phyloP scores from a whole-genome alignment of 257 asterid genomes.

The Capsicum pubescens region DNA sequence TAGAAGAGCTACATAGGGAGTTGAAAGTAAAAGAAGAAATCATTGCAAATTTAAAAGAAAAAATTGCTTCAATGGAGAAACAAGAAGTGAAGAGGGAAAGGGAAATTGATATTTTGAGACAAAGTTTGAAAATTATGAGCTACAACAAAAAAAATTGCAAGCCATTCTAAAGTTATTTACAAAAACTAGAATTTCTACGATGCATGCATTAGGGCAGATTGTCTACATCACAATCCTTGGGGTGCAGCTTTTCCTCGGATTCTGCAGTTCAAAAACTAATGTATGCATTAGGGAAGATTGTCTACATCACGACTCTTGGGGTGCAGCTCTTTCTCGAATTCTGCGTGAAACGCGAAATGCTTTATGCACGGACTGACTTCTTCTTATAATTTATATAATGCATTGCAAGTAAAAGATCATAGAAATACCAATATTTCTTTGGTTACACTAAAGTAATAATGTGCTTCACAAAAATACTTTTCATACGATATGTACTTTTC shows the following conservation, averaged over 20 bases:
- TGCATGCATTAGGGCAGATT: not conserved
- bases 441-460: not conserved
- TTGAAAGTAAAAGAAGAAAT: slow-evolving; percentile 56
- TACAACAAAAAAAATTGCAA: slow-evolving; percentile 48
- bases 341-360: not conserved
- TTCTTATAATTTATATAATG: not conserved
- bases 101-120: slow-evolving; percentile 77
- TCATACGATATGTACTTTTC: not conserved
- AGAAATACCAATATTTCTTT: not conserved
- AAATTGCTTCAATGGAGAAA: slow-evolving; percentile 58
- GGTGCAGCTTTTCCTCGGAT: too few species aligned
- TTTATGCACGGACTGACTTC: fast-evolving
- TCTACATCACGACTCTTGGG: not conserved
- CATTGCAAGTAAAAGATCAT: not conserved
- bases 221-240: not conserved
- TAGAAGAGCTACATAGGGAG: slow-evolving; percentile 40
- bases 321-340: too few species aligned
- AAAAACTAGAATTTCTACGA: not conserved
- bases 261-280: not conserved
- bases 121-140: slow-evolving; percentile 78
- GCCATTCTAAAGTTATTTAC: not conserved
- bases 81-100: slow-evolving; percentile 64
- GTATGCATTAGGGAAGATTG: not conserved
- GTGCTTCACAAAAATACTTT: not conserved
- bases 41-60: slow-evolving; percentile 55